Base-by-base conservation (phyloP, 345 rosid species). In the Eucalyptus polybractea region DNA sequence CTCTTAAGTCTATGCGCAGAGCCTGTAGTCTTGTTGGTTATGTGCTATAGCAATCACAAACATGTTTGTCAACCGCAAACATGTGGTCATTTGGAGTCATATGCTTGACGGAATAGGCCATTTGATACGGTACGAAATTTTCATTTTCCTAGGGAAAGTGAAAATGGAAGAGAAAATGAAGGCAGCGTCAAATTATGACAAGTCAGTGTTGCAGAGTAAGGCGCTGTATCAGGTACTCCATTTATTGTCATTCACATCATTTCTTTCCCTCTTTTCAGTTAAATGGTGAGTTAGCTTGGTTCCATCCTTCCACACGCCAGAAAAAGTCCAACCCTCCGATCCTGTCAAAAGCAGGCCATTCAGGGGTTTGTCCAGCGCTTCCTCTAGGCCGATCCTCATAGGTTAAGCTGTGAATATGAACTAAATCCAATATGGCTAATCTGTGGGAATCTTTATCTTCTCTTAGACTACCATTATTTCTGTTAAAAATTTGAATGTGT, bases 201-300 rank as follows among this genome's bases (percentile, higher is more conserved):
- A 72, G 81, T 22, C 81, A 33, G 21, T 72, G 80, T 86, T 95
- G 89, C 92, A 91, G 89, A 95, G 93, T 91, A 93, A 92, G 90
- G 96, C 92, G 56, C 89, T 96, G 62, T 94, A 96, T 85, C 91
- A 90, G 92, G 99, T 95, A 87, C 86, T 44, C 7, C 44, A 14
- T 33, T 53, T 33, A 17, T 19, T 33, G 17, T n/a, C 85, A 15
- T 80, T 67, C 15, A 29, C 53, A 24, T 87, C 7, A 8, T 88
- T 27, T 17, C n/a, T 51, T 65, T 25, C 14, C 44, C 13, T 33
- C 44, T 72, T 33, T 72, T 72, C 24, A 2, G 81, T 72, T 19
- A 33, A 33, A 72, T 72, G 44, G 44, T 19, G 6, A 33, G 81
- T 72, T 72, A 33, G 81, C 81, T 33, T 15, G 80, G 80, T 67